Base-by-base conservation (phyloP, 2,329 filamentous ascomycete genomes). In the Venturia carpophila region DNA sequence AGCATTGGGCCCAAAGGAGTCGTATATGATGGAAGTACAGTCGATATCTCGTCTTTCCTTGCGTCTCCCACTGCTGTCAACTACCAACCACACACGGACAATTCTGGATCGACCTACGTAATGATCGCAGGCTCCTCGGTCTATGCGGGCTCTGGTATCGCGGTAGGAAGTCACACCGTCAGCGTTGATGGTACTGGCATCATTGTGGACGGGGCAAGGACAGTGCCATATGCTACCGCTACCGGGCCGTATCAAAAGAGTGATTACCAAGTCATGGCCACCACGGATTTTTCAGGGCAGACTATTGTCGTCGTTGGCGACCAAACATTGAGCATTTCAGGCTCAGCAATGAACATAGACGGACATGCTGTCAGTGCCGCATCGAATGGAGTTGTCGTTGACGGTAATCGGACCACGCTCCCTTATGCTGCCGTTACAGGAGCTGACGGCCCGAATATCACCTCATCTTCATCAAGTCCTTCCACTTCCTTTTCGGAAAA, bases 321-420 rank as follows among this genome's bases (percentile, higher is more conserved):
- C 37, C 24, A 43, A 21, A 62, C 60, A 27, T 19, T 62, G 21
- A 43, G 39, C 43, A 13, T 47, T 5, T 27, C 39, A 11, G 60
- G 60, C 60, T 34, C 60, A 34, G 60, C 60, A 13, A 27, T 47
- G 21, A 47, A 11, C 7, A 43, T 62, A 43, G 60, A 62, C 27
- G 60, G 60, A 19, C 27, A 62, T 24, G 39, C 39, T 19, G 7
- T 58, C 10, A 58, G 52, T 24, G 52, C 52, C 3, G 30, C 13
- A n/a, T 34, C 30, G 19, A 37, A 37, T 27, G 52, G 52, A 7
- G 15, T 58, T 11, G 52, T 58, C 19, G 2, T 58, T 10, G 52
- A 37, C 27, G 52, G 52, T 5, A 58, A 58, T 58, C 10, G 30
- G 10, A 58, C 52, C 10, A 58, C 52, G 30, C 34, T 58, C n/a